Base-by-base conservation (phyloP, 176 grass and related monocot genomes). In the Juncus effusus region DNA sequence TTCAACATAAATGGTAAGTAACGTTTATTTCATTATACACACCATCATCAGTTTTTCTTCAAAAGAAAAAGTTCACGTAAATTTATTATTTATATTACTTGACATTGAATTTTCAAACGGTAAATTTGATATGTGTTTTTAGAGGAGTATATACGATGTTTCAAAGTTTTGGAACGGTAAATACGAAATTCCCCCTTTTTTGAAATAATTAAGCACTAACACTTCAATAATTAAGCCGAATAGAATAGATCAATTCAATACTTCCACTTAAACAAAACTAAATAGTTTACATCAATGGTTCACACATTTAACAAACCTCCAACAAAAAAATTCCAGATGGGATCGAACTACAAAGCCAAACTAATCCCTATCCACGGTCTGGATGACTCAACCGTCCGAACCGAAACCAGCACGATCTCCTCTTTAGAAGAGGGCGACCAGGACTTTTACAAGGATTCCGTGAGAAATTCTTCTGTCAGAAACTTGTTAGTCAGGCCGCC, bases 291-390 rank as follows among this genome's bases (percentile, higher is more conserved):
- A 28, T 28, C 19, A 28, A 1, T 28, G 19, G 19, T 28, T 28
- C 19, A 28, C 19, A 28, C 19, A 28, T 28, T 28, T 28, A 28
- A 28, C 19, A 28, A 28, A 28, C 0, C 1, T 28, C 19, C 19
- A 28, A 28, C 19, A 28, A 28, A 28, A 28, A 28, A 28, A 28
- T 28, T 28, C 19, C 88, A 99, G 94, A 99, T 99, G 94, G 94
- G 94, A 1, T 92, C 94, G 10, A 89, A 99, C 60, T 99, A 99
- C 83, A 99, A 93, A 76, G 94, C 94, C 3, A 88, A 85, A 3
- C 57, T 99, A 47, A 91, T 99, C 67, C 85, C 88, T 0, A 93
- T 89, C 53, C 88, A 93, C 3, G 94, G 88, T 4, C 61, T 76
- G 0, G 94, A 97, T 38, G 88, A 89, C 44, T 97, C 80, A 12